A percentile compares a stretch with the other conserved stretches of the same genome.
Evolutionary conservation across 2,329 filamentous ascomycete species (phyloP).

Genomic region (Cordyceps farinosa): DNA sequence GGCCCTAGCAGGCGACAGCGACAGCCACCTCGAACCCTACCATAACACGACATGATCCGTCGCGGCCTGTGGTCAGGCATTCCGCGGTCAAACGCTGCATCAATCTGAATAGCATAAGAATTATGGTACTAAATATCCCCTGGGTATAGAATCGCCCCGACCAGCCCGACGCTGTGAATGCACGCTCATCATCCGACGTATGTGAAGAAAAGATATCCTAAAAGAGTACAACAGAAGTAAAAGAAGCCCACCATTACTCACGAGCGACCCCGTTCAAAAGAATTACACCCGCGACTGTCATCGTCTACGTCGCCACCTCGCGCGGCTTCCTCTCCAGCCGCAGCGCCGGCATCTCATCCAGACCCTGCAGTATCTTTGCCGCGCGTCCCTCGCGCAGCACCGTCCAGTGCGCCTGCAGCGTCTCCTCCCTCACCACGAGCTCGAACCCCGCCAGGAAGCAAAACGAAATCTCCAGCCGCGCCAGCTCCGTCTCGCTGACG

Average conservation of each 20-base stretch:
- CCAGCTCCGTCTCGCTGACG: constrained; percentile 76
- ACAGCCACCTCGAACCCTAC: no score
- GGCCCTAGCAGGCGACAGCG: no score
- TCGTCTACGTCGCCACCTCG: neutral
- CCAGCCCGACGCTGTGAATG: constrained; percentile 7
- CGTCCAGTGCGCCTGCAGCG: constrained; percentile 33
- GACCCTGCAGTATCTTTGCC: constrained; percentile 12
- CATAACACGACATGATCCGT: no score
- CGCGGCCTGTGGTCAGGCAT: no score
- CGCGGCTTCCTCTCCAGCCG: constrained; percentile 17
- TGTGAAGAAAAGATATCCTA: neutral
- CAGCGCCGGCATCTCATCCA: constrained; percentile 15
- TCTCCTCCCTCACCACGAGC: constrained; percentile 51
- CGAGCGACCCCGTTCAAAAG: neutral
- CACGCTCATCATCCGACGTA: neutral
- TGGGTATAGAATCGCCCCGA: constrained; percentile 12
- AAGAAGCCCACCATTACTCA: neutral
- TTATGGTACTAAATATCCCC: constrained; percentile 6
- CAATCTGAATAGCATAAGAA: neutral
- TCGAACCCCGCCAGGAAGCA: constrained; percentile 86
- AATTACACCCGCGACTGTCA: neutral
- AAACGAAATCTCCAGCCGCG: constrained; percentile 82
- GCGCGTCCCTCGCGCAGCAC: constrained; percentile 28
- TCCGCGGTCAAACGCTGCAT: no score
- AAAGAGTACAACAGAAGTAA: neutral